Percentiles rank a stretch among this genome's conserved stretches.
phyloP scores from a whole-genome alignment of 2,329 filamentous ascomycete genomes.

The Monilinia aucupariae region DNA sequence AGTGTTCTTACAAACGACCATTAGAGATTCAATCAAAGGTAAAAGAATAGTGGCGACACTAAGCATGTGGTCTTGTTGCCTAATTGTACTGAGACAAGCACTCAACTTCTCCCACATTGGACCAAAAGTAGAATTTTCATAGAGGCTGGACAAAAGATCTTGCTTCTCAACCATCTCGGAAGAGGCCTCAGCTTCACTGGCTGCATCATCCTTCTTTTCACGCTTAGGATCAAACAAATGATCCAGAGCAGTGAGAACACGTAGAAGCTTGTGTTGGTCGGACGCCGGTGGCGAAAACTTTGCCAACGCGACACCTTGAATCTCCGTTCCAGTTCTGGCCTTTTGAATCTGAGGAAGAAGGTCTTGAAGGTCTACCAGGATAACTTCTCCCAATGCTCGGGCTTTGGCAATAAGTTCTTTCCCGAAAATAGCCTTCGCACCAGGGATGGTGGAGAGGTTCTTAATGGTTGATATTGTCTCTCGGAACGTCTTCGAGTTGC shows the following conservation, averaged over 20 bases:
- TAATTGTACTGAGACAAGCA: conserved; percentile 79
- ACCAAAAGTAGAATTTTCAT: conserved; percentile 85
- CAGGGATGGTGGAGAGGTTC: conserved; percentile 88
- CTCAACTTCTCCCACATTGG: conserved; percentile 90
- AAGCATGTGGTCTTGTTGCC: conserved; percentile 88
- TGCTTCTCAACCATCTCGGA: conserved; percentile 61
- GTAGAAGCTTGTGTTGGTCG: conserved; percentile 91
- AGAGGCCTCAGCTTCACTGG: conserved; percentile 42
- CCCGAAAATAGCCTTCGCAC: conserved; percentile 86
- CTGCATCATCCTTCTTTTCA: conserved; percentile 46
- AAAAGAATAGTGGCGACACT: conserved; percentile 94
- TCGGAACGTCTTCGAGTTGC: conserved; percentile 95
- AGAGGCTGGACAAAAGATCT: conserved; percentile 79
- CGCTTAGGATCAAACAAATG: conserved; percentile 87
- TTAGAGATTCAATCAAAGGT: conserved; percentile 89
- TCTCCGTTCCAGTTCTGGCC: conserved; percentile 84
- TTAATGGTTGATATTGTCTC: conserved; percentile 98
- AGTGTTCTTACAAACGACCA: conserved; percentile 99
- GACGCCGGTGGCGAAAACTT: conserved; percentile 96
- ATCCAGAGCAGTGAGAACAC: conserved; percentile 88
- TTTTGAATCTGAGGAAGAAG: conserved; percentile 80
- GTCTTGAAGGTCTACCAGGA: conserved; percentile 77
- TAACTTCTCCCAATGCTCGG: conserved; percentile 75
- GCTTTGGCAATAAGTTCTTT: conserved; percentile 86
- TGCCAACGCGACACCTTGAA: conserved; percentile 86